phyloP scores from a whole-genome alignment of 2,329 filamentous ascomycete species.

The Alternaria sp. region DNA sequence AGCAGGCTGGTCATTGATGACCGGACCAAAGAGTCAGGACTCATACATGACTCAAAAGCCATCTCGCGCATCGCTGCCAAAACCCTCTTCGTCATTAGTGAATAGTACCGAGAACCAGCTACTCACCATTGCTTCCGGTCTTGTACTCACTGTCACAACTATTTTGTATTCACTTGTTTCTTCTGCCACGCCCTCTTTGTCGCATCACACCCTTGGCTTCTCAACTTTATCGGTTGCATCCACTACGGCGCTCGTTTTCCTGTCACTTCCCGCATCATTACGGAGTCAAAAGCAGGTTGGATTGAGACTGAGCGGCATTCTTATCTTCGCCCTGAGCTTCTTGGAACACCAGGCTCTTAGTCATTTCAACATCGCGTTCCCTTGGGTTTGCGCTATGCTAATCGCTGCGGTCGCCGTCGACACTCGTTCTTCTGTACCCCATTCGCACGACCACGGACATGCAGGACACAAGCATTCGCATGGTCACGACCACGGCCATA shows the following conservation, averaged over 20 bases:
- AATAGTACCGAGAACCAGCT: conserved; percentile 49
- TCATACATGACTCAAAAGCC: conserved; percentile 29
- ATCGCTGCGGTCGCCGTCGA: conserved; percentile 52
- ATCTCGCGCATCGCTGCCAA: conserved; percentile 37
- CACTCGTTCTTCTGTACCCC: conserved; percentile 34
- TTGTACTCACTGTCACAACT: conserved; percentile 45
- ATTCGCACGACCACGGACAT: conserved; percentile 40
- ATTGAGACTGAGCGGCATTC: conserved; percentile 36
- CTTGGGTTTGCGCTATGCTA: conserved; percentile 37
- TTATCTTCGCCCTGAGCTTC: conserved; percentile 30
- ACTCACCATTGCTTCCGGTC: conserved; percentile 51
- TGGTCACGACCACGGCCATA: conserved; percentile 28
- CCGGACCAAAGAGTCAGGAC: conserved; percentile 26
- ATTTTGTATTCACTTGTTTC: conserved; percentile 44
- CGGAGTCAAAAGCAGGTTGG: conserved; percentile 47
- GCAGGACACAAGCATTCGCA: conserved; percentile 37
- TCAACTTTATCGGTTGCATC: conserved; percentile 51
- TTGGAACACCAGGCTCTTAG: conserved; percentile 28
- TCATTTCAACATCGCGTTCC: conserved; percentile 21
- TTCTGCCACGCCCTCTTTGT: conserved; percentile 39
- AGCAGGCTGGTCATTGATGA: conserved; percentile 39
- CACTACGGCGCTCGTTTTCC: conserved; percentile 51
- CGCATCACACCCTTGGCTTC: conserved; percentile 43
- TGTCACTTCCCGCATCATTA: conserved; percentile 51
- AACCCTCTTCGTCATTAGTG: conserved; percentile 45